Evolutionary conservation across 2,329 filamentous ascomycete species (phyloP), one percentile per base, ranked within the genome.

Genomic region (Aspergillus alliaceus): DNA sequence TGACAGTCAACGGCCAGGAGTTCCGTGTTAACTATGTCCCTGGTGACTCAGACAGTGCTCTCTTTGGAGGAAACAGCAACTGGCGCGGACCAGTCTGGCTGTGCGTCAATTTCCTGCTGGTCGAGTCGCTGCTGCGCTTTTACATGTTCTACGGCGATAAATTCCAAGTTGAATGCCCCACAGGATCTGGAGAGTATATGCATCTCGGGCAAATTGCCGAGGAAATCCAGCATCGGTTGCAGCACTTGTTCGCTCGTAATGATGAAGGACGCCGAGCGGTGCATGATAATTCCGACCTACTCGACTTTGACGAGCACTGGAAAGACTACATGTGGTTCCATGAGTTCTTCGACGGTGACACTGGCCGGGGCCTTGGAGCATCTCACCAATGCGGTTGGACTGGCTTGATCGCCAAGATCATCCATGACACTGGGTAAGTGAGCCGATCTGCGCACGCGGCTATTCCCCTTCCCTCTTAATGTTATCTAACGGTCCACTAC

Each of bases 371-470:
- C 15, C 83, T 98, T 1, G 93, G 93, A 56, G 91, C 93, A 35
- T 93, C 88, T 48, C 95, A 98, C 75, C 95, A 98, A 75, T 96
- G 91, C 70, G 93, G 93, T 50, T 98, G 95, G 93, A 97, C 93
- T 35, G 93, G 93, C 24, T 77, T 98, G 64, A 92, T 98, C 72
- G 93, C 93, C 25, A 93, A 96, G 76, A 90, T 98, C 86, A 98
- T 98, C 59, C 93, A 98, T 67, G 95, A 98, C 70, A 97, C 93
- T 65, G 93, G 93, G 90, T 95, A 87, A 80, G 88, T 78, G 22
- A 29, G 15, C 25, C 6, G 24, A 4, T 20, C 4, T 15, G 8
- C 31, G 8, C 18, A 29, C 12, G 15, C 11, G 22, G 54, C 20
- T 6, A n/a, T n/a, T 11, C 37, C 25, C 2, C 18, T 44, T 12